Evolutionary conservation across 768 basidiomycete species (phyloP), one percentile per base, ranked within the genome.

Genomic region (Hydnum rufescens): DNA sequence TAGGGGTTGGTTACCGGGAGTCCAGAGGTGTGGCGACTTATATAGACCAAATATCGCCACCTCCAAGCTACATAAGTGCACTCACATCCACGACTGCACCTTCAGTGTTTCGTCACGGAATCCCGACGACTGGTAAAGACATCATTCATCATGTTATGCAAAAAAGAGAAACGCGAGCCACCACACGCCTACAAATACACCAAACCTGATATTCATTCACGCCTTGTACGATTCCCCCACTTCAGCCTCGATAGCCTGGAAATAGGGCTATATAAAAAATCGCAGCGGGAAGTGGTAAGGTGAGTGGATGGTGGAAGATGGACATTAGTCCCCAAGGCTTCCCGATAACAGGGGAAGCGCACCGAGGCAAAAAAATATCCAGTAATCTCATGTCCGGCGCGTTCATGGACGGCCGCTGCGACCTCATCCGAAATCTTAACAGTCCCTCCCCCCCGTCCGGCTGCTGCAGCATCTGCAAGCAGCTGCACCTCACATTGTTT

Each of bases 401-500:
- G 8, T 39, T 39, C 8, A 39, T 39, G 34, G 8, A 19, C 19
- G 34, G 34, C 8, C 19, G 8, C 8, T 8, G 34, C 34, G 8
- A 8, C 34, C 34, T 39, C 34, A 39, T 39, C 8, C 34, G 34
- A 39, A 19, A 39, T 39, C 19, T 60, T 55, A 42, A 61, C 51
- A 3, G 62, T 53, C 22, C 54, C 46, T 4, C 32, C 39, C 13
- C 58, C 59, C 1, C 57, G 57, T 13, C 57, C 60, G 3, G 61
- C 64, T 2, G 67, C 65, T 3, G 71, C 71, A 5, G 69, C 65
- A 32, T 70, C 68, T 13, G 67, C 68, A 51, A 73, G 60, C 4
- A 74, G 64, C 57, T 71, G 70, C 28, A 70, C 69, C 51, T 71
- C 66, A 58, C 73, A 74, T 4, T 67, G 63, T 46, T 67, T 65